These are phyloP conservation scores for Platanthera zijinensis DNA, from an alignment of 106 monocot species.

Conservation along the genomic window DNA sequence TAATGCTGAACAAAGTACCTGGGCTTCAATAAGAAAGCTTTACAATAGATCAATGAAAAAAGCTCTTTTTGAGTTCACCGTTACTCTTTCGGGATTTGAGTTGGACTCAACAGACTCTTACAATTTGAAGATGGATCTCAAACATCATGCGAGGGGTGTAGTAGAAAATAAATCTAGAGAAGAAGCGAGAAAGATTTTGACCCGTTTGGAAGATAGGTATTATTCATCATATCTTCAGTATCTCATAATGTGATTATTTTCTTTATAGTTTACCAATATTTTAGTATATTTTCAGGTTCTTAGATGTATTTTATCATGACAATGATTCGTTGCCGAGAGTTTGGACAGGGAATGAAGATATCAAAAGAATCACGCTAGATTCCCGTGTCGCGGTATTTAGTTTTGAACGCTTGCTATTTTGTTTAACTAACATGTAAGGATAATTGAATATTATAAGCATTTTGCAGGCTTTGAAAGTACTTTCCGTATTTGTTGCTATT, in stretches of 20 bases:
- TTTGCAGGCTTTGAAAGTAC: too few species aligned
- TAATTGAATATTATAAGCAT: too few species aligned
- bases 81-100: slow-evolving; percentile 55
- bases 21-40: slow-evolving; percentile 58
- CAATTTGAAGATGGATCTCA: slow-evolving; percentile 40
- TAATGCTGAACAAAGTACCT: slow-evolving; percentile 39
- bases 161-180: slow-evolving; percentile 65
- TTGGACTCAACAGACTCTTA: slow-evolving; percentile 28
- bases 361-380: too few species aligned
- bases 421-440: too few species aligned
- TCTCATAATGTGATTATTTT: too few species aligned
- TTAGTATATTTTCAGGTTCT: neutral
- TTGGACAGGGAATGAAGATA: too few species aligned
- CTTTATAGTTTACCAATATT: neutral
- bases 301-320: too few species aligned
- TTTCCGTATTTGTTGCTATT: too few species aligned
- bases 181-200: slow-evolving; percentile 57
- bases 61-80: slow-evolving; percentile 29
- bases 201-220: slow-evolving; percentile 56
- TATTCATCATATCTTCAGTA: too few species aligned
- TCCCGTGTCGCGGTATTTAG: too few species aligned
- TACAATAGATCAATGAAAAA: slow-evolving; percentile 36
- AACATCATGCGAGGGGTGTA: slow-evolving; percentile 39
- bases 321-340: too few species aligned
- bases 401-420: too few species aligned